These are phyloP conservation scores for Paecilomyces dactylethromorphus DNA, from an alignment of 2,329 filamentous ascomycete species.

Conservation along the genomic window DNA sequence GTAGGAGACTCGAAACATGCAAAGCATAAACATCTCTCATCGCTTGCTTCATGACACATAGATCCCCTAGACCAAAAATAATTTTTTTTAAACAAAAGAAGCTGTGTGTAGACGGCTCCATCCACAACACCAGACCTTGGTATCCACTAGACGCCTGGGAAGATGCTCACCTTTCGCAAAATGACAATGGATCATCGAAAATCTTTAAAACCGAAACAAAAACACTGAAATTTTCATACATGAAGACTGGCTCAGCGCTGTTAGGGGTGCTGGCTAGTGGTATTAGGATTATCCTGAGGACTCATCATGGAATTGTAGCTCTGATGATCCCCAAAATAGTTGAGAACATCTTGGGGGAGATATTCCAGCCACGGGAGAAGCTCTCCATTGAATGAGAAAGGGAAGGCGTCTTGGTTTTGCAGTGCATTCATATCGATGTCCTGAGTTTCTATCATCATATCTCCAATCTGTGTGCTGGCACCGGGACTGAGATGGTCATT, in stretches of 20 bases:
- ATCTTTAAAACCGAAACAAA: not conserved
- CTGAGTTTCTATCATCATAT: slow-evolving; percentile 67
- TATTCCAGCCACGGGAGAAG: slow-evolving; percentile 73
- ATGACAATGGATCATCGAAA: not conserved
- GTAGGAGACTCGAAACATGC: not conserved
- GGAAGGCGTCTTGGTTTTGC: slow-evolving; percentile 31
- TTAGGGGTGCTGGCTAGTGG: slow-evolving; percentile 12
- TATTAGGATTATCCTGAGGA: slow-evolving; percentile 13
- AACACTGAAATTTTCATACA: slow-evolving; percentile 7
- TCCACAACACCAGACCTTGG: not conserved
- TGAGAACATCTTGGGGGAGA: slow-evolving; percentile 59
- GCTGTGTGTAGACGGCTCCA: not conserved
- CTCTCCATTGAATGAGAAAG: slow-evolving; percentile 43
- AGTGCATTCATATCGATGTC: slow-evolving; percentile 68
- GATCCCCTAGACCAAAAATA: not conserved
- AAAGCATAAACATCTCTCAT: not conserved
- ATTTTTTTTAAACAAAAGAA: too few species aligned
- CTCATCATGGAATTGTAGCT: slow-evolving; percentile 23
- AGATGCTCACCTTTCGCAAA: not conserved
- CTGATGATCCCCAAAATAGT: slow-evolving; percentile 42
- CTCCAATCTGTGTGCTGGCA: slow-evolving; percentile 12
- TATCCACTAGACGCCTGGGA: not conserved
- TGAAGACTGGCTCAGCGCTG: slow-evolving; percentile 1
- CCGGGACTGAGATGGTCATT: slow-evolving; percentile 11
- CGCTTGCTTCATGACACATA: not conserved